Base-by-base conservation (phyloP, 106 monocot species). In the Hemerocallis citrina region DNA sequence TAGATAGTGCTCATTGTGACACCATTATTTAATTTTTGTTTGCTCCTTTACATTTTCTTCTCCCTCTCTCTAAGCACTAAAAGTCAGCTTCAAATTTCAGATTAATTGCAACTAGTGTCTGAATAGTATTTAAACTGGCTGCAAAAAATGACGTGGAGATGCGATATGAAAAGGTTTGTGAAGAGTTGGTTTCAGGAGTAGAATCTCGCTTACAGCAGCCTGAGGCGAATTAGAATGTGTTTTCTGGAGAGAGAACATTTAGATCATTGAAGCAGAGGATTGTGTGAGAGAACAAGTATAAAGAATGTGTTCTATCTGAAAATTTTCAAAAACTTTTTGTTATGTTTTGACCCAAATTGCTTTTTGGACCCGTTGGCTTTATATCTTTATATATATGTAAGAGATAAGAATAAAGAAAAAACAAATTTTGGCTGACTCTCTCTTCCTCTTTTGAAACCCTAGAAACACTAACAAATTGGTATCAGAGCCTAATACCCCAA, bases 131-230 rank as follows among this genome's bases (percentile, higher is more conserved):
- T 34, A 68, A 92, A 13, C 98, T 92, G 75, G 98, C 88, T 67
- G 98, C 98, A 63, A 99, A 82, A 74, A 88, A 27, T 62, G 72
- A 71, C 59, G 88, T 65, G 2, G 82, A 85, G 33, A 76, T 68
- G 46, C 81, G 92, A 34, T 78, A 77, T 54, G 80, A 88, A 68
- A 92, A 78, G 70, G 82, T 88, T 59, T 81, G 92, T n/a, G 88
- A 92, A 80, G 88, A 82, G 49, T 69, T 99, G 11, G 88, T 74
- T 3, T 80, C 76, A 12, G 85, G 68, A 69, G 85, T 92, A 55
- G 85, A 85, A 59, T 85, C 71, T 57, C 79, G 92, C 23, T 88
- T 91, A 14, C 87, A 81, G 45, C 87, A 99, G 48, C 92, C 98
- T 58, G 85, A 88, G 74, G 82, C 71, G 59, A 99, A 99, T 57